Evolutionary conservation across 1,284 basidiomycete species (phyloP).

Genomic region (Ganoderma sinense): DNA sequence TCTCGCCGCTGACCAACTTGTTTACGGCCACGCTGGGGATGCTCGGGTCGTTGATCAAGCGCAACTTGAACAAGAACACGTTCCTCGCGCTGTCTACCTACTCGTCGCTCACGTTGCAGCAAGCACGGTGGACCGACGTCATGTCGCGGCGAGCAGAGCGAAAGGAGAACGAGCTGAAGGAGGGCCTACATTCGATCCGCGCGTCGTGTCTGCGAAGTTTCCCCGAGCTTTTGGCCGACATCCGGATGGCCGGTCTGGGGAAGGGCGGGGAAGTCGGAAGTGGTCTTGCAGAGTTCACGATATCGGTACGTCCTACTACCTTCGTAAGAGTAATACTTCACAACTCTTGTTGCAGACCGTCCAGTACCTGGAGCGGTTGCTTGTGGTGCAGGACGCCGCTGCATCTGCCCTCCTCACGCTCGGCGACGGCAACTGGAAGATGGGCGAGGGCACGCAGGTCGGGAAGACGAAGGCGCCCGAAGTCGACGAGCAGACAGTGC

Average conservation of each 20-base stretch:
- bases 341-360: slow-evolving; percentile 55
- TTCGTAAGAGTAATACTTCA: neutral
- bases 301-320: slow-evolving; percentile 53
- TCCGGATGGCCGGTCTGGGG: slow-evolving; percentile 66
- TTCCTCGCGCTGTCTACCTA: slow-evolving; percentile 82
- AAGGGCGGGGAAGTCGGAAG: slow-evolving; percentile 61
- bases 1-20: slow-evolving; percentile 67
- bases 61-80: slow-evolving; percentile 83
- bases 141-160: slow-evolving; percentile 54
- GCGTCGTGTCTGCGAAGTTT: slow-evolving; percentile 79
- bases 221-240: slow-evolving; percentile 80
- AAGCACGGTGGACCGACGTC: slow-evolving; percentile 73
- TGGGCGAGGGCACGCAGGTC: slow-evolving; percentile 80
- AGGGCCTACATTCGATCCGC: slow-evolving; percentile 67
- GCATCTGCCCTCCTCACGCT: slow-evolving; percentile 68
- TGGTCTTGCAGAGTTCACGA: slow-evolving; percentile 67
- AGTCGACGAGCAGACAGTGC: slow-evolving; percentile 62
- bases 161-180: slow-evolving; percentile 74
- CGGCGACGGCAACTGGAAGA: slow-evolving; percentile 88
- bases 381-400: slow-evolving; percentile 71
- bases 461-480: slow-evolving; percentile 59
- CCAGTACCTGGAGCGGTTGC: slow-evolving; percentile 71
- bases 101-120: slow-evolving; percentile 58
- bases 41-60: slow-evolving; percentile 76
- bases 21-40: slow-evolving; percentile 69